Evolutionary conservation across 1,284 basidiomycete genomes (phyloP).

Genomic region (Heterobasidion occidentale): DNA sequence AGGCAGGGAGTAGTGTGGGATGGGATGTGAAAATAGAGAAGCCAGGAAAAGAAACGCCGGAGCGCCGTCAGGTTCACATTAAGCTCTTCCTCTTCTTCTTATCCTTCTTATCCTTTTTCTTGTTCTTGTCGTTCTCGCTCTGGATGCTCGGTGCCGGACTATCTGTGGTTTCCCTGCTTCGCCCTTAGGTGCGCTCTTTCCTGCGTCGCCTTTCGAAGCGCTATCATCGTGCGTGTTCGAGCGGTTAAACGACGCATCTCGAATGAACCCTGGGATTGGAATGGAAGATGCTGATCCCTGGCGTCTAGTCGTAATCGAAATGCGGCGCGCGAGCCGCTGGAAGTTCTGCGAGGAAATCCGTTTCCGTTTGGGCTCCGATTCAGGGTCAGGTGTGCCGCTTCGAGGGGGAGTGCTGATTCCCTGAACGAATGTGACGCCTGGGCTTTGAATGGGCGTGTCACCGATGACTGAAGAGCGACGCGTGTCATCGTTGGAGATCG

Average conservation of each 20-base stretch:
- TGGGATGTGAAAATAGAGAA: not conserved
- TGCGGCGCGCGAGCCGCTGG: slow-evolving; percentile 65
- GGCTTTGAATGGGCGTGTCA: slow-evolving; percentile 13
- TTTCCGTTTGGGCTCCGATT: slow-evolving; percentile 66
- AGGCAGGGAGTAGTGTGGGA: not conserved
- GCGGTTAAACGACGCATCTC: slow-evolving; percentile 22
- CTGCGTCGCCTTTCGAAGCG: slow-evolving; percentile 15
- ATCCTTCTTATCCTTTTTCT: slow-evolving; percentile 27
- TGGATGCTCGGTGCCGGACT: slow-evolving; percentile 36
- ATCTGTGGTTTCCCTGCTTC: slow-evolving; percentile 23
- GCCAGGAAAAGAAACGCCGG: not conserved
- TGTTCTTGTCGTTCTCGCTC: slow-evolving; percentile 40
- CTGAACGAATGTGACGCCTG: slow-evolving; percentile 32
- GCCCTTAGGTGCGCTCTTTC: slow-evolving; percentile 2
- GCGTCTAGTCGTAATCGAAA: slow-evolving; percentile 58
- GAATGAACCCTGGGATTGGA: slow-evolving; percentile 29
- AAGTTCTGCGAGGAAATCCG: slow-evolving; percentile 78
- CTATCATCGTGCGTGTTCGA: slow-evolving; percentile 17
- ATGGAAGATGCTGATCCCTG: slow-evolving; percentile 44
- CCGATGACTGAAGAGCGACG: slow-evolving; percentile 19
- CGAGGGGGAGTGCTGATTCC: slow-evolving; percentile 24
- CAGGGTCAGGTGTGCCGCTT: slow-evolving; percentile 58
- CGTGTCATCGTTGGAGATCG: slow-evolving; percentile 24
- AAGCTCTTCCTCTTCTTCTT: slow-evolving; percentile 35
- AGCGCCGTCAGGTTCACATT: slow-evolving; percentile 3